Conservation (phyloP, 2,329 filamentous ascomycete species). For the Aureobasidium vineae region DNA sequence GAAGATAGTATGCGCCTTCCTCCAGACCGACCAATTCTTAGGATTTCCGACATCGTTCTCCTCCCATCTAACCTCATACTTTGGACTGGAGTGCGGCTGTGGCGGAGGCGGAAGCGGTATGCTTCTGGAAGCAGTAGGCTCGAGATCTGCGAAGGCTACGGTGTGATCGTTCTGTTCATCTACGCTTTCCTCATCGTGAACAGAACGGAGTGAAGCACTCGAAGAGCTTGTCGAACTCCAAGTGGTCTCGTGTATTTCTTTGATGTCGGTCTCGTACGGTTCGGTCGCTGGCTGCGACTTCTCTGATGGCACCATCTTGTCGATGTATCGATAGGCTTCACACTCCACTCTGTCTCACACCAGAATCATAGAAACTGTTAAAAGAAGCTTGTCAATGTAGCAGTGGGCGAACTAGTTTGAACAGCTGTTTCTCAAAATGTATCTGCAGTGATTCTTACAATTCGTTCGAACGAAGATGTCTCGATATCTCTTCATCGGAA, state of each 20-base stretch:
- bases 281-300: not conserved
- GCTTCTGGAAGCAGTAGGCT: conserved; percentile 14
- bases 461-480: no score
- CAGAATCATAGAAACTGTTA: not conserved
- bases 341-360: not conserved
- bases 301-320: not conserved
- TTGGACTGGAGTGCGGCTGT: not conserved
- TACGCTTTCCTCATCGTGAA: not conserved
- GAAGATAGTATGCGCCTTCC: conserved; percentile 6
- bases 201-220: not conserved
- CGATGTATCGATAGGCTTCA: no score
- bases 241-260: not conserved
- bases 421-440: not conserved
- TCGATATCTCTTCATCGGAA: not conserved
- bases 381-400: not conserved
- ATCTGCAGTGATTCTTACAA: not conserved
- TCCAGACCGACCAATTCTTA: conserved; percentile 16
- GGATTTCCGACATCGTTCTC: conserved; percentile 10
- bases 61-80: conserved; percentile 6
- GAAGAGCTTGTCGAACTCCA: conserved; percentile 20
- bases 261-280: not conserved
- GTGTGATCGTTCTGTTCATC: not conserved
- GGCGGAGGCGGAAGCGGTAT: not conserved
- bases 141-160: conserved; percentile 14
- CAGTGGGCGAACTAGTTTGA: not conserved